A percentile compares a stretch with the other conserved stretches of the same genome.
Conservation (phyloP, 768 basidiomycete species). For the Mycena rebaudengoi region DNA sequence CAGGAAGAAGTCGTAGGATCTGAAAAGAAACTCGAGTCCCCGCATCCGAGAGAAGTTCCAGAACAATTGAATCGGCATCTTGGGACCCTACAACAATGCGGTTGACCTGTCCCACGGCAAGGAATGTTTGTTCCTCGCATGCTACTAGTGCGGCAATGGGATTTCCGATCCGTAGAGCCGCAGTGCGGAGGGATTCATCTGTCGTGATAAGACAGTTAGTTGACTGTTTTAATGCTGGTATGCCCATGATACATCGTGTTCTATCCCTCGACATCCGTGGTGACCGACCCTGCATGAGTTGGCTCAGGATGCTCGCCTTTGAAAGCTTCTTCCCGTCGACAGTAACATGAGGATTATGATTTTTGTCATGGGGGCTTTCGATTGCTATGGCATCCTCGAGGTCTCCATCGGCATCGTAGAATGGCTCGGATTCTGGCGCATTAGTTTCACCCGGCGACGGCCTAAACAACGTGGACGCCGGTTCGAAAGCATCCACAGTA, state of each 20-base stretch:
- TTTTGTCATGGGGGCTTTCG: neutral
- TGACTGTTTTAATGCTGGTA: neutral
- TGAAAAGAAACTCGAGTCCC: neutral
- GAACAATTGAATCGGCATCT: neutral
- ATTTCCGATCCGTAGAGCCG: constrained; percentile 1
- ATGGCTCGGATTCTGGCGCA: neutral
- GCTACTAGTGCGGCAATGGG: neutral
- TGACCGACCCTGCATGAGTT: neutral
- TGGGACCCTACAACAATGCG: neutral
- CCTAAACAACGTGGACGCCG: neutral
- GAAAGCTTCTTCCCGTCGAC: constrained; percentile 1
- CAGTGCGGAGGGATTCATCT: neutral
- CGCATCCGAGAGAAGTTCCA: neutral
- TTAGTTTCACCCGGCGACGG: neutral
- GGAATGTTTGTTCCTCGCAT: neutral
- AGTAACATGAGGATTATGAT: neutral
- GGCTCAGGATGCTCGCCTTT: neutral
- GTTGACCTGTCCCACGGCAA: neutral
- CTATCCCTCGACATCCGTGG: neutral
- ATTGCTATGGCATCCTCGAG: neutral
- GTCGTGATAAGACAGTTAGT: neutral
- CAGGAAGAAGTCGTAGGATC: neutral
- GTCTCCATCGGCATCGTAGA: neutral
- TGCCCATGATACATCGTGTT: neutral
- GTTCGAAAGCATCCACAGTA: neutral